Percentiles rank a stretch among this genome's conserved stretches.
Evolutionary conservation across 768 basidiomycete species (phyloP).

Genomic region (Guyanaporus albipodus): DNA sequence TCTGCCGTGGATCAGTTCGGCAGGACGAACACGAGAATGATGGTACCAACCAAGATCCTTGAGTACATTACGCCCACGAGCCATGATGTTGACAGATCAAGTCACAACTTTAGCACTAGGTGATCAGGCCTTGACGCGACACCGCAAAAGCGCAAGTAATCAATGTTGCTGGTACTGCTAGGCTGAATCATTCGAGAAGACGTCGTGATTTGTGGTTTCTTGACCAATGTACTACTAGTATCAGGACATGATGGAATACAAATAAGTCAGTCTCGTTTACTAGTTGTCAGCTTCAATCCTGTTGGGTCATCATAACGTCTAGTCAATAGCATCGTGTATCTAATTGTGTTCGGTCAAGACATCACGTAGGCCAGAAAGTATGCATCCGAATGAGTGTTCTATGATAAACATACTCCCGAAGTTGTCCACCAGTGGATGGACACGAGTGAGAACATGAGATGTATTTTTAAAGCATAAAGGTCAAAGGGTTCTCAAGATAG

Average conservation of each 20-base stretch:
- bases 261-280: not conserved
- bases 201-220: no score
- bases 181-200: no score
- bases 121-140: no score
- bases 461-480: constrained; percentile 81
- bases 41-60: constrained; percentile 31
- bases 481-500: constrained; percentile 94
- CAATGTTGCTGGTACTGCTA: no score
- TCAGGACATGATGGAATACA: not conserved
- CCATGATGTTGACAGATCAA: constrained; percentile 21
- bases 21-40: constrained; percentile 12
- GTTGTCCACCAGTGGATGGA: not conserved
- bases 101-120: no score
- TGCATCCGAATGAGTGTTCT: constrained; percentile 21
- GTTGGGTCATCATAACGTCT: not conserved
- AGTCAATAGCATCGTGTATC: constrained; percentile 5
- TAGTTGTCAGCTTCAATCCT: no score
- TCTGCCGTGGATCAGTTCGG: constrained; percentile 37
- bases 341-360: constrained; percentile 5
- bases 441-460: not conserved
- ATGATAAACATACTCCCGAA: constrained; percentile 18
- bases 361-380: constrained; percentile 8
- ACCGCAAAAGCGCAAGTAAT: no score
- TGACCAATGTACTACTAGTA: not conserved
- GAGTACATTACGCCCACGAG: constrained; percentile 19